A percentile compares a stretch with the other conserved stretches of the same genome.
Conservation (phyloP, 2,329 filamentous ascomycete genomes). For the Colletotrichum costaricense region DNA sequence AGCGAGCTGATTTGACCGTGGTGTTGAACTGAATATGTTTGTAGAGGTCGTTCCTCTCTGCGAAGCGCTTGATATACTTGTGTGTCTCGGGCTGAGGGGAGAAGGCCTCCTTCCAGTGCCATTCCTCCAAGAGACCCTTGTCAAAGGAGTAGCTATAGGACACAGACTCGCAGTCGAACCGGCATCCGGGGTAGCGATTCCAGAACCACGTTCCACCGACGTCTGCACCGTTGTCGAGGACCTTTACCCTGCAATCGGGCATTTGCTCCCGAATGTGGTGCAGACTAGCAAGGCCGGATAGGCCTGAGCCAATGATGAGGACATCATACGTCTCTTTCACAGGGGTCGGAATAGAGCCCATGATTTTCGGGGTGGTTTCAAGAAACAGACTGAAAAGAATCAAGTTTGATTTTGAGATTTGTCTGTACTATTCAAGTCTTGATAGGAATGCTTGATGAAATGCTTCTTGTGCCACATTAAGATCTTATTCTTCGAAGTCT, state of each 20-base stretch:
- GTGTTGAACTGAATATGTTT: neutral
- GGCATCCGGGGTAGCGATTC: slow-evolving; percentile 61
- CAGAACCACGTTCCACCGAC: slow-evolving; percentile 63
- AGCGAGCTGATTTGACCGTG: neutral
- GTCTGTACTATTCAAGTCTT: neutral
- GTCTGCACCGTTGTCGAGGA: slow-evolving; percentile 53
- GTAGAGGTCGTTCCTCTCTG: neutral
- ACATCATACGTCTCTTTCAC: slow-evolving; percentile 10
- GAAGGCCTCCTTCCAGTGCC: slow-evolving; percentile 23
- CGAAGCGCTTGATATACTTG: slow-evolving; percentile 1
- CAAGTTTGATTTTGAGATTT: neutral
- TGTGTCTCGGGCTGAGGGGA: slow-evolving; percentile 16
- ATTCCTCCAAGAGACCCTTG: slow-evolving; percentile 16
- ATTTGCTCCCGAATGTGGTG: slow-evolving; percentile 25
- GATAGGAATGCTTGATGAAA: neutral
- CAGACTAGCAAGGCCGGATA: slow-evolving; percentile 25
- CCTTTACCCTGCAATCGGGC: slow-evolving; percentile 17
- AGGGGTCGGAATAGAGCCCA: slow-evolving; percentile 22
- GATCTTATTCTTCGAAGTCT: neutral
- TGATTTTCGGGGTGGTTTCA: neutral
- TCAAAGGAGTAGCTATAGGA: slow-evolving; percentile 19
- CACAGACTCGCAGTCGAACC: slow-evolving; percentile 60
- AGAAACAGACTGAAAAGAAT: neutral
- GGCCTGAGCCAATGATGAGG: slow-evolving; percentile 21
- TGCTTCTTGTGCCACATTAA: neutral